Evolutionary conservation across 331 rosid genomes (phyloP).

Genomic region (Malus hybrid): DNA sequence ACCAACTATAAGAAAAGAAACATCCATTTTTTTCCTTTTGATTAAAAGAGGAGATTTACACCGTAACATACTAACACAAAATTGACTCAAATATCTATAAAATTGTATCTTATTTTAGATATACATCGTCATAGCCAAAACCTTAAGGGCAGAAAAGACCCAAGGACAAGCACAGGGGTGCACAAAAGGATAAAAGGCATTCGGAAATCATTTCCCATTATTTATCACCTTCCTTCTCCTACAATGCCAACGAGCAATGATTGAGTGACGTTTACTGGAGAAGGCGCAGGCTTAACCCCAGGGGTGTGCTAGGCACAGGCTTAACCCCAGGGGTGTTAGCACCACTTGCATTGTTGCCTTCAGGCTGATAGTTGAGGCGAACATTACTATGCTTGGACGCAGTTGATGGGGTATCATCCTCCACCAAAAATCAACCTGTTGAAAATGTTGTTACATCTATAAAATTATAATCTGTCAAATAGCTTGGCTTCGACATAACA

Average conservation of each 20-base stretch:
- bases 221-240: conserved; percentile 19
- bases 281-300: too few relatives aligned
- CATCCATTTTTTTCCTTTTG: too few relatives aligned
- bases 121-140: too few relatives aligned
- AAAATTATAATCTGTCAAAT: conserved; percentile 21
- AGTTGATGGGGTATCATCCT: not conserved
- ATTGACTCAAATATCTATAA: too few relatives aligned
- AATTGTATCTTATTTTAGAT: too few relatives aligned
- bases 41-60: too few relatives aligned
- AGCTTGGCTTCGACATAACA: conserved; percentile 18
- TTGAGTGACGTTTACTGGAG: not conserved
- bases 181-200: not conserved
- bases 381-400: not conserved
- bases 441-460: conserved; percentile 6
- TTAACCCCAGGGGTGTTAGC: not conserved
- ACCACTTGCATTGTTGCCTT: too few relatives aligned
- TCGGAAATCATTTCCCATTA: too few relatives aligned
- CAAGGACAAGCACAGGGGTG: too few relatives aligned
- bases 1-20: too few relatives aligned
- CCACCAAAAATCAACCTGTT: conserved; percentile 2
- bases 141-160: rapidly evolving
- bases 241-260: not conserved
- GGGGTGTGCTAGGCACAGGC: not conserved
- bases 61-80: too few relatives aligned
- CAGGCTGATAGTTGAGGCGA: not conserved